Base-by-base conservation (phyloP, 177 flowering plant genomes). In the Telopea speciosissima region DNA sequence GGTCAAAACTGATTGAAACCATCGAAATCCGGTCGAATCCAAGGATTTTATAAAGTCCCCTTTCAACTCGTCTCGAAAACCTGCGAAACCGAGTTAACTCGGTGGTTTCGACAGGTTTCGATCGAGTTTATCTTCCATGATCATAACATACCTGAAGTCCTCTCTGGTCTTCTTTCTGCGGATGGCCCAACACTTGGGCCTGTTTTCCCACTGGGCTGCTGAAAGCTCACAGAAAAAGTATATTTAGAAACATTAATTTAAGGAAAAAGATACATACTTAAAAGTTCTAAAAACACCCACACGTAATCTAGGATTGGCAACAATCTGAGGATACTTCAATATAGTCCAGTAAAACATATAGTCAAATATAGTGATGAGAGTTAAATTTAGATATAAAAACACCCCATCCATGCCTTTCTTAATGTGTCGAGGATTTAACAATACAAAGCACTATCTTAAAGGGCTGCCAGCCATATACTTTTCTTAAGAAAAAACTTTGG, bases 311-410 rank as follows among this genome's bases (percentile, higher is more conserved):
- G 96, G 86, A 78, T 83, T 88, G 76, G 85, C 77, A 68, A 90
- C 83, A 76, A 83, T 80, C 71, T 93, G 97, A 71, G 98, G 94
- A 72, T 90, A 90, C 81, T 93, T 91, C 80, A 91, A 76, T 59
- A 87, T 75, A 33, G 97, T 93, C 98, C 98, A 93, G 83, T 93
- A 97, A 80, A 92, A 92, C 7, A 92, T 90, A 84, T 90, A 89
- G 79, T 92, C 98, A 81, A 89, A 92, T 2, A 21, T 54, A 13
- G 21, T 44, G 44, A 8, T 24, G 8, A 28, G 44, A 31, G 5
- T 31, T 31, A 31, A 31, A 31, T 31, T 31, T 31, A 31, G 33
- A 31, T 2, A 52, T 24, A 16, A 65, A 24, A 63, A 28, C 44
- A 31, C 33, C 33, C 33, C 33, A n/a, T n/a, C 33, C 5, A n/a